Evolutionary conservation across 257 asterid genomes (phyloP).

Genomic region (Capsicum chinense): DNA sequence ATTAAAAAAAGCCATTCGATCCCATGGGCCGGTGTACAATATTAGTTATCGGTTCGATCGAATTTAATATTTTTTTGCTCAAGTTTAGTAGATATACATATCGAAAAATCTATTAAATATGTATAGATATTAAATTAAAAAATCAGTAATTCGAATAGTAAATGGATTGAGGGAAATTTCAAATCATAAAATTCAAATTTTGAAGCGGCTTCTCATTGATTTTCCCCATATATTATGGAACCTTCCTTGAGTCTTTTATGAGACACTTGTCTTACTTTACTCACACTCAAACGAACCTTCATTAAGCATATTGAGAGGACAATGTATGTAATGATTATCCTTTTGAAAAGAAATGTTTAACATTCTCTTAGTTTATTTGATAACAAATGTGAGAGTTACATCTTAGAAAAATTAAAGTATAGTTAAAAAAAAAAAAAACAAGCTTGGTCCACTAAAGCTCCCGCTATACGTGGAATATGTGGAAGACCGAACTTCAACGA

Average conservation of each 20-base stretch:
- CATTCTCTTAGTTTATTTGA: not conserved
- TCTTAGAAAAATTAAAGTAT: conserved; percentile 1
- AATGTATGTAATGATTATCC: not conserved
- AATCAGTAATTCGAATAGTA: not conserved
- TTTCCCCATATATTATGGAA: not conserved
- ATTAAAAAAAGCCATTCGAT: not conserved
- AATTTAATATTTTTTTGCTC: not conserved
- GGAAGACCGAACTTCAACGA: no score
- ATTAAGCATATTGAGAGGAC: not conserved
- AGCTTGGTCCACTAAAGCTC: no score
- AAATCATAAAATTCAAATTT: not conserved
- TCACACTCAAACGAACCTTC: conserved; percentile 19
- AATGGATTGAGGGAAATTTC: not conserved
- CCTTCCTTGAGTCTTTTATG: conserved; percentile 6
- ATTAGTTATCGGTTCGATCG: not conserved
- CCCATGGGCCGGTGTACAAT: not conserved
- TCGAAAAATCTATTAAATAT: no score
- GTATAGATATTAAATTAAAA: no score
- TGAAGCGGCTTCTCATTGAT: not conserved
- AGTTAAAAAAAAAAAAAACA: no score
- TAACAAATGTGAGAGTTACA: conserved; percentile 14
- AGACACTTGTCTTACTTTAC: conserved; percentile 9
- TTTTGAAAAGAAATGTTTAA: conserved; percentile 11
- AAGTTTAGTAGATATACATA: not conserved
- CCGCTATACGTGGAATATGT: no score